Base-by-base conservation (phyloP, 805 yeast species). In the Candida boidinii region DNA sequence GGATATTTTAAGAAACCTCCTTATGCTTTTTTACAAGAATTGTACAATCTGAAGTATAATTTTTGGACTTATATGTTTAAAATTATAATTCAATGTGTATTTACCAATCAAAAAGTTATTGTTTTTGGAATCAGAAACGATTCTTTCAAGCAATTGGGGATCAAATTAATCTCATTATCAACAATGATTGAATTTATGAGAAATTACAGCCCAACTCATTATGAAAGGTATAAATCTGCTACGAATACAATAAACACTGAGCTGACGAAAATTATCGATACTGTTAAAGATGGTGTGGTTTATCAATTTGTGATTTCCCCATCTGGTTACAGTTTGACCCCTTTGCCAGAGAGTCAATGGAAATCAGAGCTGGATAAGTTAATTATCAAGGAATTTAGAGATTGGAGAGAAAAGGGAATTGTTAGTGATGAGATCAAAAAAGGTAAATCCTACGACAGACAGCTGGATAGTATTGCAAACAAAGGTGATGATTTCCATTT, bases 31-130 rank as follows among this genome's bases (percentile, higher is more conserved):
- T n/a, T n/a, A n/a, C n/a, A n/a, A n/a, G n/a, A n/a, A n/a, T n/a
- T n/a, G n/a, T n/a, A n/a, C n/a, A n/a, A n/a, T n/a, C n/a, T n/a
- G n/a, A n/a, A n/a, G n/a, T n/a, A n/a, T n/a, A n/a, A n/a, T n/a
- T n/a, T n/a, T n/a, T n/a, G n/a, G n/a, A n/a, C n/a, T n/a, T n/a
- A n/a, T n/a, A n/a, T 35, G 12, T 27, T 24, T 17, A 35, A 30
- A n/a, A 35, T 38, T 38, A 24, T 35, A 12, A n/a, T 38, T 2
- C 41, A 38, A 28, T 32, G 38, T n/a, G 21, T 34, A 8, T 38
- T 35, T 26, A 30, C 36, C 8, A 22, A 21, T 4, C 19, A 21
- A 11, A 17, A 22, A 8, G 20, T 35, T 17, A 26, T 38, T 14
- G 28, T 38, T 7, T 11, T 38, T 16, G 41, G 41, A 7, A 27